phyloP scores from a whole-genome alignment of 192 early-diverging fungal species.

The Helicostylum pulchrum region DNA sequence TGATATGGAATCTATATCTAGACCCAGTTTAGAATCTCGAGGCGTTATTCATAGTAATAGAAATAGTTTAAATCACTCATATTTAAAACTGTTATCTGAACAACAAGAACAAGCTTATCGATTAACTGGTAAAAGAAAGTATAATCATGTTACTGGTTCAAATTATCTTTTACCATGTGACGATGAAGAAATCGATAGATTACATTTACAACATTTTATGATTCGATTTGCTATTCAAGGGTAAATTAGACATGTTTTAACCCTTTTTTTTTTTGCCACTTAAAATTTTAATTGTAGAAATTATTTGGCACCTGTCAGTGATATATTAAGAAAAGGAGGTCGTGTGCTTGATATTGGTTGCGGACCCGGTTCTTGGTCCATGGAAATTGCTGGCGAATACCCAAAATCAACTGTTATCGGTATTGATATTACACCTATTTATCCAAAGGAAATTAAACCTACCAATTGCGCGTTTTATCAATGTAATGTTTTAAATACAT shows the following conservation, averaged over 20 bases:
- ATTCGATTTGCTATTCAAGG: conserved; percentile 46
- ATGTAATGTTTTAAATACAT: conserved; percentile 19
- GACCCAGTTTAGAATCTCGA: background rate
- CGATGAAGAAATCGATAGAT: conserved; percentile 49
- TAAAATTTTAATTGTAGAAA: too few species aligned
- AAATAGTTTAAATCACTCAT: conserved; percentile 2
- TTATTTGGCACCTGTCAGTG: conserved; percentile 39
- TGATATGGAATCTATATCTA: background rate
- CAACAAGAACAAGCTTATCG: conserved; percentile 24
- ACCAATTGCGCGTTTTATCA: conserved; percentile 36
- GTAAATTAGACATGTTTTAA: conserved; percentile 25
- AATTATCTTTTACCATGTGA: conserved; percentile 51
- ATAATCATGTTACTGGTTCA: conserved; percentile 37
- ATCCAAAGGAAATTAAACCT: conserved; percentile 33
- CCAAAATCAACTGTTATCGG: conserved; percentile 37
- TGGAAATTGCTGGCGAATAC: conserved; percentile 42
- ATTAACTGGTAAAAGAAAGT: conserved; percentile 36
- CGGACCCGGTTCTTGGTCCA: conserved; percentile 39
- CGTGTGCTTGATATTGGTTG: conserved; percentile 40
- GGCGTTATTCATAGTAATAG: too few species aligned
- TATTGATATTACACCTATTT: conserved; percentile 31
- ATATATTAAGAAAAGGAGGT: conserved; percentile 32
- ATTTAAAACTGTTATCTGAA: background rate
- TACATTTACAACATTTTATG: conserved; percentile 52
- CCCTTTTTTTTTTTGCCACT: too few species aligned